Conservation (phyloP, 139 green algal genomes). For the Coccomyxa sp. region DNA sequence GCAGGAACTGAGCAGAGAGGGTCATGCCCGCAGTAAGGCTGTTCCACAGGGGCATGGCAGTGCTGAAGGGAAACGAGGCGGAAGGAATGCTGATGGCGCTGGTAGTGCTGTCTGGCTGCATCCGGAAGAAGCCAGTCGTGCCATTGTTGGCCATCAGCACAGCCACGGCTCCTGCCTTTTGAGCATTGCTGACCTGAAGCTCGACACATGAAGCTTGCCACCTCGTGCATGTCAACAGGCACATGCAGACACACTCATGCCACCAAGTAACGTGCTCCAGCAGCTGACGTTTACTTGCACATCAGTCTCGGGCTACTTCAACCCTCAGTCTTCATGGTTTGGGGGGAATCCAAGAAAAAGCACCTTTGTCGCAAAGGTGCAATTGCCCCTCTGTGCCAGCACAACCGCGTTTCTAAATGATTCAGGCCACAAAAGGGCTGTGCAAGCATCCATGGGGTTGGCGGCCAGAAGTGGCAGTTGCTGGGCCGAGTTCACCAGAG, state of each 20-base stretch:
- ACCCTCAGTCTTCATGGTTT: too few species aligned
- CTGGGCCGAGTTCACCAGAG: neutral
- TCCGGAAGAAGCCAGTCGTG: constrained; percentile 41
- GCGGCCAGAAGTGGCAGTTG: constrained; percentile 14
- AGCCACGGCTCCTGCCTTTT: constrained; percentile 53
- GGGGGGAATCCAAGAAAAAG: neutral
- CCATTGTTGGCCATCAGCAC: constrained; percentile 70
- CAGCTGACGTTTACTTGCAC: too few species aligned
- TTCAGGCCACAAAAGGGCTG: constrained; percentile 9
- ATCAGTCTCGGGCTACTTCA: too few species aligned
- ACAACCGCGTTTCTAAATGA: constrained; percentile 39
- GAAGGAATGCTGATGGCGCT: too few species aligned
- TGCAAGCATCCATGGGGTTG: constrained; percentile 22
- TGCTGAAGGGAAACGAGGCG: too few species aligned
- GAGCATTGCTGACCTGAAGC: constrained; percentile 25
- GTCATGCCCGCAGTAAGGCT: too few species aligned
- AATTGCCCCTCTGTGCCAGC: constrained; percentile 61
- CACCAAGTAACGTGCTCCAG: too few species aligned
- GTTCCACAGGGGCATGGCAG: too few species aligned
- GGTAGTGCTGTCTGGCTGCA: constrained; percentile 1
- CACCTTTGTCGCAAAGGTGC: constrained; percentile 63
- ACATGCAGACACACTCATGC: neutral
- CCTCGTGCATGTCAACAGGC: neutral
- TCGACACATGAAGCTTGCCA: neutral
- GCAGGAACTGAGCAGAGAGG: too few species aligned